Percentiles rank a stretch among this genome's conserved stretches.
These are phyloP conservation scores for Paramecium biaurelia DNA, from an alignment of 73 alveolate genomes.

Conservation along the genomic window DNA sequence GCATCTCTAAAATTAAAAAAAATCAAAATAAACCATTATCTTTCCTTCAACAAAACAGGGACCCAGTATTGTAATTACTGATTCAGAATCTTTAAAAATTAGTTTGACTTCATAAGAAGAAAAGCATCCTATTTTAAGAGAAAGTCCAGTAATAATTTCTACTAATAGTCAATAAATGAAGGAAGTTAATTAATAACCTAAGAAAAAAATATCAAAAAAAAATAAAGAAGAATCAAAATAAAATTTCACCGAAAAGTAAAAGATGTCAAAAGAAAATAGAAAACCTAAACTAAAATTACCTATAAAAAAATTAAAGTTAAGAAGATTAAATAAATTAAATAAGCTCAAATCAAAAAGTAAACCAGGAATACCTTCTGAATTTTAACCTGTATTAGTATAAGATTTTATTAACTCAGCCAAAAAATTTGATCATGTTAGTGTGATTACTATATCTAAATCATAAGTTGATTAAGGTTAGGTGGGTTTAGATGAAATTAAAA, in stretches of 20 bases:
- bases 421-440: neutral
- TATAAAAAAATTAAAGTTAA: neutral
- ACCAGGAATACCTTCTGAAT: neutral
- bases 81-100: neutral
- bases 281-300: neutral
- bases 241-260: neutral
- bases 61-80: neutral
- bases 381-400: neutral
- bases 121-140: neutral
- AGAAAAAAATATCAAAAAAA: neutral
- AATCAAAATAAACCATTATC: neutral
- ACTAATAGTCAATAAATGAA: neutral
- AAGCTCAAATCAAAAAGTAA: neutral
- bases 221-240: neutral
- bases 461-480: neutral
- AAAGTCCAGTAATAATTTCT: neutral
- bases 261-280: neutral
- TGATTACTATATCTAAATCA: neutral
- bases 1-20: neutral
- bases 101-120: neutral
- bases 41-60: neutral
- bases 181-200: neutral
- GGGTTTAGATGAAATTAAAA: neutral
- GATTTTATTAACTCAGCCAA: neutral
- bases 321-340: neutral